These are phyloP conservation scores for Lojkania enalia DNA, from an alignment of 2,329 filamentous ascomycete genomes.

Conservation along the genomic window DNA sequence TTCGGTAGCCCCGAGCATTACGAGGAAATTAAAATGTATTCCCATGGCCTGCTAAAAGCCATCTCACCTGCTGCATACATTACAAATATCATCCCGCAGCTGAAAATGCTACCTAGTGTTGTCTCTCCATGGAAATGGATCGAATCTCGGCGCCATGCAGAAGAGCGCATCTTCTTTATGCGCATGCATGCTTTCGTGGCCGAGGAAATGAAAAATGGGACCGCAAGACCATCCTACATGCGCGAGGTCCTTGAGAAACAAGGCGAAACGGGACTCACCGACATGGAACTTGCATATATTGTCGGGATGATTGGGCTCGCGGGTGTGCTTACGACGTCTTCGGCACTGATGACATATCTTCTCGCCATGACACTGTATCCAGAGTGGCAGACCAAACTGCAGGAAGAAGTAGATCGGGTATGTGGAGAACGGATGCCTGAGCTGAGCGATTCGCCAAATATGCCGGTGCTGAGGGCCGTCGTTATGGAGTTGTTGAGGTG, in stretches of 20 bases:
- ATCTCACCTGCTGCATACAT: constrained; percentile 9
- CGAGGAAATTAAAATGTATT: not conserved
- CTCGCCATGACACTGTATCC: constrained; percentile 47
- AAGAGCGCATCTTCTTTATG: constrained; percentile 9
- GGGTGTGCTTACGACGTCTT: constrained; percentile 5
- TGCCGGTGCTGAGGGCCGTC: constrained; percentile 5
- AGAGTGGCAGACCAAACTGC: constrained; percentile 57
- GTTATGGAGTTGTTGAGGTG: constrained; percentile 4
- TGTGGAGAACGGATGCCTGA: constrained; percentile 43
- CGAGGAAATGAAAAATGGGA: not conserved
- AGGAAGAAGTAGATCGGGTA: constrained; percentile 61
- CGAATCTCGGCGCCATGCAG: constrained; percentile 1
- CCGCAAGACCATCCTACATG: constrained; percentile 6
- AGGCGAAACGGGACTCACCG: constrained; percentile 1
- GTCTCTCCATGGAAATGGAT: constrained; percentile 9
- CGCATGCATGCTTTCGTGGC: not conserved
- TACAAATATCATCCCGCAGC: constrained; percentile 8
- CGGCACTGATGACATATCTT: constrained; percentile 15
- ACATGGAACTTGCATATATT: constrained; percentile 8
- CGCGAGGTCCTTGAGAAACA: constrained; percentile 1
- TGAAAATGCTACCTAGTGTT: constrained; percentile 3
- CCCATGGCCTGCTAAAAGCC: constrained; percentile 5
- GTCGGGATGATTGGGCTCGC: constrained; percentile 11
- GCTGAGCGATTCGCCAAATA: not conserved
- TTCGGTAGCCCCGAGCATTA: constrained; percentile 2